phyloP scores from a whole-genome alignment of 495 filamentous ascomycete species.

The Lepraria neglecta region DNA sequence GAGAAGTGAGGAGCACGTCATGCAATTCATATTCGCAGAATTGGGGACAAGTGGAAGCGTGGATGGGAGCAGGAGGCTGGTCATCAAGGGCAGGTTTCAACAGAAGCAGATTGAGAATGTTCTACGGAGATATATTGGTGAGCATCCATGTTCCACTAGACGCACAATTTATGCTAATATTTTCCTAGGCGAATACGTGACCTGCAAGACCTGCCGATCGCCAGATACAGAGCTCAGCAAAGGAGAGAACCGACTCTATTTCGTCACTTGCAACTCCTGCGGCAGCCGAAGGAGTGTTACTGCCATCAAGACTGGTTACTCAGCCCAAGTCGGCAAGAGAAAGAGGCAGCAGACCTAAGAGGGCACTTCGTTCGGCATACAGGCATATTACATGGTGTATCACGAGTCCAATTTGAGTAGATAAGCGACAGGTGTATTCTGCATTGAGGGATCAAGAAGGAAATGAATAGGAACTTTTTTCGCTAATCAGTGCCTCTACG shows the following conservation, averaged over 20 bases:
- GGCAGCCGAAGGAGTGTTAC: conserved; percentile 85
- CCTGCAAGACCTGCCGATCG: conserved; percentile 93
- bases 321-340: conserved; percentile 93
- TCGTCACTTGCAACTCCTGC: conserved; percentile 82
- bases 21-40: conserved; percentile 93
- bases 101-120: conserved; percentile 98
- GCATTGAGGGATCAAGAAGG: not conserved
- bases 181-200: conserved; percentile 82
- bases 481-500: not conserved
- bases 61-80: conserved; percentile 84
- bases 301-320: conserved; percentile 99
- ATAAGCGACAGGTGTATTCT: not conserved
- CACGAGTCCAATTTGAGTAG: not conserved
- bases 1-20: conserved; percentile 93
- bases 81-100: conserved; percentile 98
- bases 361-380: not conserved
- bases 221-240: conserved; percentile 96
- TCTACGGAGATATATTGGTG: conserved; percentile 87
- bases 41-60: conserved; percentile 93
- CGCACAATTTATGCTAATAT: conserved; percentile 27
- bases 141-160: conserved; percentile 30
- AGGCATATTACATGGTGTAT: conserved; percentile 3
- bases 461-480: not conserved
- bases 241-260: conserved; percentile 92
- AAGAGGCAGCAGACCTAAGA: conserved; percentile 57